Base-by-base conservation (phyloP, 164 flowering plant genomes). In the Chimonanthus praecox region DNA sequence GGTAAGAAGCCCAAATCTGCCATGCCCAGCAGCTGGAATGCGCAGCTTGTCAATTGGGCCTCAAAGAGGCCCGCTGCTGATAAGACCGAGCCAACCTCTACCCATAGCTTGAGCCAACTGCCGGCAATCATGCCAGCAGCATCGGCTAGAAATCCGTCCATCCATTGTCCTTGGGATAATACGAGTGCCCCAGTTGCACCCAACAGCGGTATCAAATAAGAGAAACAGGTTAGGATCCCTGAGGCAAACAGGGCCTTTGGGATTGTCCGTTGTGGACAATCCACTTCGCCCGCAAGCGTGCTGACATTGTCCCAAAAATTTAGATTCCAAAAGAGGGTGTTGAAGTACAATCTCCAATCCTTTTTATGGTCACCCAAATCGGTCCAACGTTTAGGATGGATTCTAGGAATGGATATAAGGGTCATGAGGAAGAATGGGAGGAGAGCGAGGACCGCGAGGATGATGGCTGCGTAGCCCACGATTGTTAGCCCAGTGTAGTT, bases 281-380 rank as follows among this genome's bases (percentile, higher is more conserved):
- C 90, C 0, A 89, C 91, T 73, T 89, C 94, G 1, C 89, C 91
- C 5, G 90, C 90, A 20, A 90, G 64, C 16, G 98, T 92, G 44
- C 97, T 92, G 1, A 87, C 97, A 73, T 80, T 92, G 74, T 94
- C 98, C 97, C 97, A 94, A 64, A 88, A 94, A 73, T 94, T 94
- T 76, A 92, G 77, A 71, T 94, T 94, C 97, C 98, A 92, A 69
- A 94, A 94, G 3, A 92, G 87, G 15, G 97, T 92, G 70, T 92
- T 94, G 79, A 89, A 85, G 80, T 50, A 92, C 47, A 90, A 68
- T 44, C 68, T 88, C 98, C 98, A 94, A 64, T 94, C 94, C 66
- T 75, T 87, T 18, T 87, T 80, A 8, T 77, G 82, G 33, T 85
- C 82, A 8, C 92, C 93, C 48, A 81, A 63, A 73, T 79, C 81